These are phyloP conservation scores for Penicillium manginii DNA, from an alignment of 495 filamentous ascomycete species.

Conservation along the genomic window DNA sequence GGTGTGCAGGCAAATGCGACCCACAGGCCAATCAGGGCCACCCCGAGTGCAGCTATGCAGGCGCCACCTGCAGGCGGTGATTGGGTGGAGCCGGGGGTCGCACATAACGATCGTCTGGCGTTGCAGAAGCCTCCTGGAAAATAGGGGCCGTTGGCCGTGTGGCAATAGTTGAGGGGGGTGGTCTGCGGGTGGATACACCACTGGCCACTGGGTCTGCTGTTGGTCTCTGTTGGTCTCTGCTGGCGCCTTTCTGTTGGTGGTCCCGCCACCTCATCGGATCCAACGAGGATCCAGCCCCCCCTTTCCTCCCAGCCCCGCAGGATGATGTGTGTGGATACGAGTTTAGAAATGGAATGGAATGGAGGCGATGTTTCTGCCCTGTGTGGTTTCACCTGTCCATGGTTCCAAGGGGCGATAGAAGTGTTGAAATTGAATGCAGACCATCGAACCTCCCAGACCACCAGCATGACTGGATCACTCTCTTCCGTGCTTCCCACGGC, in stretches of 20 bases:
- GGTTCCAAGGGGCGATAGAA: background rate
- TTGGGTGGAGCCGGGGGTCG: conserved; percentile 7
- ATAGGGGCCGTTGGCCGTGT: conserved; percentile 7
- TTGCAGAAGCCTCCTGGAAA: conserved; percentile 5
- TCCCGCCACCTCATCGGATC: conserved; percentile 18
- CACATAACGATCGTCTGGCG: conserved; percentile 20
- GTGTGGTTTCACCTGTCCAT: conserved; percentile 4
- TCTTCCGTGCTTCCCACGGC: background rate
- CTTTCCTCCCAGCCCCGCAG: conserved; percentile 13
- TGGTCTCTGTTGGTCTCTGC: background rate
- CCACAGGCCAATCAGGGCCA: conserved; percentile 14
- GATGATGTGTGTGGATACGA: conserved; percentile 11
- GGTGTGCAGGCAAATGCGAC: conserved; percentile 16
- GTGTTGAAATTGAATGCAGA: background rate
- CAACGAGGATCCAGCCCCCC: conserved; percentile 7
- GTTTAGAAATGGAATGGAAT: conserved; percentile 6
- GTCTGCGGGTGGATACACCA: background rate
- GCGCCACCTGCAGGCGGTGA: conserved; percentile 23
- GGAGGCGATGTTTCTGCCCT: background rate
- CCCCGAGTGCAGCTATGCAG: conserved; percentile 16
- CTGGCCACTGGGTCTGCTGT: background rate
- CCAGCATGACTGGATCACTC: background rate
- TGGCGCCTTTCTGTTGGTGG: background rate
- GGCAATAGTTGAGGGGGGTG: conserved; percentile 9
- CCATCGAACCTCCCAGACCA: conserved; percentile 2